Evolutionary conservation across 148 eudicot species (phyloP), one percentile per base, ranked within the genome.

Genomic region (Pharnaceum exiguum): DNA sequence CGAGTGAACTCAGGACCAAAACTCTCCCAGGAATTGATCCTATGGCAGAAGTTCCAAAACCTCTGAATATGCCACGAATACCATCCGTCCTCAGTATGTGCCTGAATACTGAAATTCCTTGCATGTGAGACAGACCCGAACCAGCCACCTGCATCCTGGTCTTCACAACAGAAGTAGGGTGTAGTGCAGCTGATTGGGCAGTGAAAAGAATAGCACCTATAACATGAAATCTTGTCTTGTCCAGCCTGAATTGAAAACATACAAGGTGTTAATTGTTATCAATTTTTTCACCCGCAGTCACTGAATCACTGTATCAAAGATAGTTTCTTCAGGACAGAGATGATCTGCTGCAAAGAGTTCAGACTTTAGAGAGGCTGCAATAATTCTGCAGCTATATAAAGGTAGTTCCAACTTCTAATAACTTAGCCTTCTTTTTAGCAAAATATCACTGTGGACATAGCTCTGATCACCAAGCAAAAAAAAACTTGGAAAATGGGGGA

Each of bases 61-160:
- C 90, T 73, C 95, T 75, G 62, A 70, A 87, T 29, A 79, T 57
- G 17, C 95, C 95, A n/a, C 44, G 73, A 32, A 84, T 46, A n/a
- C 95, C 95, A 24, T 87, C 95, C 7, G 31, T 63, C 56, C 46
- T 81, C 49, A 87, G 55, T 57, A 81, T 75, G 57, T 65, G 79
- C 40, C 57, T 64, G 30, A 79, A 81, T 5, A 79, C 85, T 23
- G 81, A 68, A n/a, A 55, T 46, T 17, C 85, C 95, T 25, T 40
- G 50, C 65, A 66, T 71, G 18, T 70, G 75, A 55, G 82, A 72
- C 12, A 77, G 46, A 24, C 67, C 80, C 15, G 79, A 75, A 63
- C 66, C 71, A 57, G 72, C 81, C 39, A 87, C 90, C 59, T 87
- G 95, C 87, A 87, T 79, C 64, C 90, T 75, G 1, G 95, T 87